Conservation (phyloP, 345 rosid genomes). For the Linum usitatissimum region DNA sequence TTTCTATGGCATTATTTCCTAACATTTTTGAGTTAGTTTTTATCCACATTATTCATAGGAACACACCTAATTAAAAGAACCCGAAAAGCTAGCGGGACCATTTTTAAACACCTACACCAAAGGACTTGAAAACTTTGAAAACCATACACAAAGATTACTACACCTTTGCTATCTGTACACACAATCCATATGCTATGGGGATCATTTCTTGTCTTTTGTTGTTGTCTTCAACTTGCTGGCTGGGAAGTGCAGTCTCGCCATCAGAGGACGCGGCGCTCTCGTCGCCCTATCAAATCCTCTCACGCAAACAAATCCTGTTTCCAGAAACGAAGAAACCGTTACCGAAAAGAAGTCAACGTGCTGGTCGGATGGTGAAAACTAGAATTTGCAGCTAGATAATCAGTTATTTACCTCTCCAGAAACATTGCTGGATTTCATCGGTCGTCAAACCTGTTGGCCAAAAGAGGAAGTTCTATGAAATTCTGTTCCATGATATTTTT, state of each 20-base stretch:
- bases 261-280: slow-evolving; percentile 7
- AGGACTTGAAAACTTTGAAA: too few species aligned
- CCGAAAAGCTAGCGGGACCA: too few species aligned
- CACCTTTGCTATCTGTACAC: too few species aligned
- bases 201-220: background rate
- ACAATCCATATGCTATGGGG: background rate
- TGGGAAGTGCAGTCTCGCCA: slow-evolving; percentile 8
- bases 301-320: slow-evolving; percentile 9
- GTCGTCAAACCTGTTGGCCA: slow-evolving; percentile 1
- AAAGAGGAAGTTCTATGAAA: background rate
- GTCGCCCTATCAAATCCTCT: slow-evolving; percentile 6
- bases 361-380: too few species aligned
- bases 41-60: too few species aligned
- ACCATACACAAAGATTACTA: too few species aligned
- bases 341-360: too few species aligned
- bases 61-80: too few species aligned
- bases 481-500: background rate
- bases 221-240: background rate
- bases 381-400: too few species aligned
- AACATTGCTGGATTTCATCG: slow-evolving; percentile 3
- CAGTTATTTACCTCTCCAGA: slow-evolving; percentile 6
- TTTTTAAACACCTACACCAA: too few species aligned
- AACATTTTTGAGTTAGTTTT: background rate
- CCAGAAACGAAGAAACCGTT: background rate
- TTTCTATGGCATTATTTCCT: background rate